Evolutionary conservation across 2,329 filamentous ascomycete species (phyloP), one percentile per base, ranked within the genome.

Genomic region (Talaromyces sp.): DNA sequence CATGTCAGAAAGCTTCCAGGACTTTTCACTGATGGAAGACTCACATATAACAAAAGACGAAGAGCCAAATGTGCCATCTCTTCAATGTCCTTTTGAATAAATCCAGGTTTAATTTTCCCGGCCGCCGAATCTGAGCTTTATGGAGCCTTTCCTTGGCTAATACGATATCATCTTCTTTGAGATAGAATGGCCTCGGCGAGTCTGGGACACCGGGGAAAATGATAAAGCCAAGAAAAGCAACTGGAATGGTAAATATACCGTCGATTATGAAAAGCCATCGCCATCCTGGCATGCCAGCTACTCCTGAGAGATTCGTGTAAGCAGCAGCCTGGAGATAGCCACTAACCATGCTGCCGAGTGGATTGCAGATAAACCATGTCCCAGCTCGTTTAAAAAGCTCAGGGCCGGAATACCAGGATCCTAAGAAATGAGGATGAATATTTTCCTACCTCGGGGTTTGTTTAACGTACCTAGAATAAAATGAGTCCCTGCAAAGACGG

Each of bases 241-340:
- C 79, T 0, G 83, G 83, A 3, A 86, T 73, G 2, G 81, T 83
- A 64, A 85, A 84, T 43, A 84, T 72, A 0, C 81, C 81, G 64
- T 86, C 82, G 49, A 85, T 81, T 43, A 86, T 81, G 59, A 86
- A 86, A 0, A 86, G 73, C 82, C 80, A 82, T 62, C 80, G 73
- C 81, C 80, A 84, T 0, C 82, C 82, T 0, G 77, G 71, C 66
- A 80, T 77, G 0, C 82, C 82, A 11, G 69, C 68, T 0, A 78
- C 71, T 0, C 82, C 82, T 19, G 81, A 80, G 0, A 85, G 73
- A 29, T 80, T 80, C 21, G 78, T 79, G 66, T 84, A 83, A 0
- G 80, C 80, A 0, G 80, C 82, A 0, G 82, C 78, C 70, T 84
- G 82, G 0, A 85, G 73, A 60, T 84, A 85, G 1, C 82, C 83